Base-by-base conservation (phyloP, 768 basidiomycete species). In the Leccinum longicurvipes region DNA sequence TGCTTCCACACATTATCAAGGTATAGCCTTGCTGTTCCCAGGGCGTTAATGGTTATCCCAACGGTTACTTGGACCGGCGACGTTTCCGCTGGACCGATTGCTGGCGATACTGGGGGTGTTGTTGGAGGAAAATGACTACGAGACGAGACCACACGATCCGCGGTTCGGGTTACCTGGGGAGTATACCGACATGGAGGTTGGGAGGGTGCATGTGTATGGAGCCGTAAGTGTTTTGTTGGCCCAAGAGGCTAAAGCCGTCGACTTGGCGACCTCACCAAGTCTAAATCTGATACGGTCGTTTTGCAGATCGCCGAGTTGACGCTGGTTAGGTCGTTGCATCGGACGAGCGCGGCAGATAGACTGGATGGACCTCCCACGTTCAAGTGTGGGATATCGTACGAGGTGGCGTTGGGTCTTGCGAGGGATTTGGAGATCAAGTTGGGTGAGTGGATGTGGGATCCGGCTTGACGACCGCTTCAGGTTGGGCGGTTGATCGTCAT, bases 11-110 rank as follows among this genome's bases (percentile, higher is more conserved):
- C n/a, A n/a, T n/a, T n/a, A n/a, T n/a, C n/a, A n/a, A n/a, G n/a
- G n/a, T n/a, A n/a, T n/a, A n/a, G n/a, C n/a, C n/a, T n/a, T n/a
- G n/a, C n/a, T n/a, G n/a, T n/a, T n/a, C n/a, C n/a, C n/a, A n/a
- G n/a, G n/a, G n/a, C n/a, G n/a, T n/a, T n/a, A n/a, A n/a, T n/a
- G n/a, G n/a, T n/a, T 86, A 15, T 82, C 92, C 2, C 90, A 92
- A 63, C 76, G 86, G n/a, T 78, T 93, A 4, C 72, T 89, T 3
- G 93, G 93, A 2, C 93, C 93, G 3, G 76, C 80, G 31, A 71
- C 86, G 1, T 95, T 95, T 65, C 83, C 88, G 0, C 69, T 94
- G 1, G 93, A 95, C 63, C 74, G 93, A 28, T 73, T 96, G 52
- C 65, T 91, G 4, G 92, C 90, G 0, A 87, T 95, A 51, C 77